Conservation (phyloP, 1,139 yeast genomes). For the Arxiozyma slooffiae region DNA sequence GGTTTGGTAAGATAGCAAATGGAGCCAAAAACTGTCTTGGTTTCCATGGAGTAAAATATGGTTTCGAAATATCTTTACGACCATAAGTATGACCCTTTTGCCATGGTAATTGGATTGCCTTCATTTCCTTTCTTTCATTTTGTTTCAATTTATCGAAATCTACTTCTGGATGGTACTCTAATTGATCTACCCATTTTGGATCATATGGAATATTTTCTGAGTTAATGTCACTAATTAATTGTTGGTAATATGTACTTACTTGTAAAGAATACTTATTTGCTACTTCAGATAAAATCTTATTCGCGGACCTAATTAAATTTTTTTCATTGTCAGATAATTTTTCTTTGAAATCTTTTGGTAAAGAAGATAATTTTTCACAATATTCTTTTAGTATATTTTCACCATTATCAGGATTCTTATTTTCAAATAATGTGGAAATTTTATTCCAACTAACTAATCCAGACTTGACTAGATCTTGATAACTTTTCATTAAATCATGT, state of each 20-base stretch:
- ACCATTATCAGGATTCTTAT: slow-evolving; percentile 11
- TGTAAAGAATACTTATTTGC: slow-evolving; percentile 22
- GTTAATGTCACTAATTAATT: slow-evolving; percentile 20
- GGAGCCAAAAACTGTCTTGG: slow-evolving; percentile 92
- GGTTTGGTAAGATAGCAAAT: slow-evolving; percentile 85
- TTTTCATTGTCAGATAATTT: slow-evolving; percentile 17
- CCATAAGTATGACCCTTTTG: slow-evolving; percentile 64
- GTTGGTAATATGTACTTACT: slow-evolving; percentile 23
- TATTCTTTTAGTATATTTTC: slow-evolving; percentile 17
- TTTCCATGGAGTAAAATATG: slow-evolving; percentile 93
- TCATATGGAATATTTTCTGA: slow-evolving; percentile 37
- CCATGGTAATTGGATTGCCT: slow-evolving; percentile 52
- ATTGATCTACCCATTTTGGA: slow-evolving; percentile 48
- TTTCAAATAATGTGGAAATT: slow-evolving; percentile 3
- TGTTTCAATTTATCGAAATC: slow-evolving; percentile 48
- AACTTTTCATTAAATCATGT: slow-evolving; percentile 19
- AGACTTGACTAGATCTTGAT: slow-evolving; percentile 19
- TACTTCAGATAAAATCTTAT: slow-evolving; percentile 16
- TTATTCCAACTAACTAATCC: slow-evolving; percentile 12
- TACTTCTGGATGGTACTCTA: slow-evolving; percentile 40
- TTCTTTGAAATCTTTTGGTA: slow-evolving; percentile 21
- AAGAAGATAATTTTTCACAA: slow-evolving; percentile 14
- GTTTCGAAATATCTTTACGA: slow-evolving; percentile 61
- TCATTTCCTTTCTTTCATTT: slow-evolving; percentile 37
- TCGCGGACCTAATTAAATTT: slow-evolving; percentile 19